Evolutionary conservation across 345 rosid genomes (phyloP).

Genomic region (Geranium rotundifolium): DNA sequence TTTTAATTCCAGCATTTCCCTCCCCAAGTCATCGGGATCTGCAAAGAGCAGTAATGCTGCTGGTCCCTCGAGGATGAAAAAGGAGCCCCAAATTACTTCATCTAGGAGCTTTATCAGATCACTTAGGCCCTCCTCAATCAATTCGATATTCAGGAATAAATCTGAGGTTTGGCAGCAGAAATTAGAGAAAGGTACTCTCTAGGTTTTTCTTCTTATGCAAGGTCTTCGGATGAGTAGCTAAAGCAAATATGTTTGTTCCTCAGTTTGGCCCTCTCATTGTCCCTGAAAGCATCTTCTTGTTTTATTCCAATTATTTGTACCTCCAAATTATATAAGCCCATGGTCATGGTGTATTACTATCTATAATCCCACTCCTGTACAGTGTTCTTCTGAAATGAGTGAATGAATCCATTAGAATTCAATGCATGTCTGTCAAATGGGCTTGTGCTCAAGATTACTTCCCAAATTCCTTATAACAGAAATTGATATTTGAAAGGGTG

Average conservation of each 20-base stretch:
- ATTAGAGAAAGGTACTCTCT: background rate
- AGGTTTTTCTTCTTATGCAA: no score
- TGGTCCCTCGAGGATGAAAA: background rate
- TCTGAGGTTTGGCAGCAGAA: background rate
- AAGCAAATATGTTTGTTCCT: background rate
- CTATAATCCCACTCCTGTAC: background rate
- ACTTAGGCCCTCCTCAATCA: background rate
- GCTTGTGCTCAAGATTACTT: no score
- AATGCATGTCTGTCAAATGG: no score
- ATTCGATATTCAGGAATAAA: background rate
- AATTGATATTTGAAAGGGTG: no score
- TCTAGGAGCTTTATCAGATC: background rate
- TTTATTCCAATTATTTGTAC: background rate
- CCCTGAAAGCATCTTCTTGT: background rate
- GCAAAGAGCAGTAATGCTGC: background rate
- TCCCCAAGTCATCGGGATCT: background rate
- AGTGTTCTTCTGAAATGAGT: background rate
- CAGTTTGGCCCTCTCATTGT: no score
- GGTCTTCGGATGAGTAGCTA: background rate
- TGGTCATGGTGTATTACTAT: background rate
- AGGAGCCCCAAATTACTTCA: background rate
- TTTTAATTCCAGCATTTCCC: background rate
- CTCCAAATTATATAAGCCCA: background rate
- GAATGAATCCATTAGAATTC: no score
- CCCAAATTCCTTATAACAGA: no score